Evolutionary conservation across 352 stramenopile species (phyloP).

Genomic region (Pythium insidiosum): DNA sequence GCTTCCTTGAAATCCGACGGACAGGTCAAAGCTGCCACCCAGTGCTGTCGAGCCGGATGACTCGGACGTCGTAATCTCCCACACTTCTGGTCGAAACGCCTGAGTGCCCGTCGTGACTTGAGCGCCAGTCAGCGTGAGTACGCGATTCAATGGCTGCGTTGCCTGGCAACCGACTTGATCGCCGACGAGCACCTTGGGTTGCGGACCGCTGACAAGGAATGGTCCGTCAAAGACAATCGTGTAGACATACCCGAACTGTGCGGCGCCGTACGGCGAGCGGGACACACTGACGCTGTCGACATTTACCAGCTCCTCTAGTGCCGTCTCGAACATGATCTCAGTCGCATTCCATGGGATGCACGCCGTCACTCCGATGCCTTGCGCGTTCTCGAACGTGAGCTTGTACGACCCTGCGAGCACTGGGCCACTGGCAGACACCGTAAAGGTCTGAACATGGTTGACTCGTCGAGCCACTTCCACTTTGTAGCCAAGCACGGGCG

Average conservation of each 20-base stretch:
- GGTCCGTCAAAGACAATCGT: constrained; percentile 56
- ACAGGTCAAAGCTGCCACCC: constrained; percentile 61
- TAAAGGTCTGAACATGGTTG: constrained; percentile 65
- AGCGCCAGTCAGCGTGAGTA: constrained; percentile 35
- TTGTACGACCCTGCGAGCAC: constrained; percentile 45
- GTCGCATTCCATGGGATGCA: constrained; percentile 73
- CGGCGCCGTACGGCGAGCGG: constrained; percentile 33
- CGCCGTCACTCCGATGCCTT: constrained; percentile 21
- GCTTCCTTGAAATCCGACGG: constrained; percentile 55
- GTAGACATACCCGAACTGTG: constrained; percentile 60
- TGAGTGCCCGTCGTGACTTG: constrained; percentile 29
- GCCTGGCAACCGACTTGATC: constrained; percentile 26
- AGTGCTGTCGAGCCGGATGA: constrained; percentile 21
- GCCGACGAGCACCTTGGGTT: constrained; percentile 42
- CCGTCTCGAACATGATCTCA: constrained; percentile 52
- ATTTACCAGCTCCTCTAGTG: constrained; percentile 55
- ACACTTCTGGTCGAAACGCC: constrained; percentile 56
- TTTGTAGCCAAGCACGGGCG: constrained; percentile 69
- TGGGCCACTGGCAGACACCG: constrained; percentile 42
- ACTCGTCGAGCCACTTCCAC: constrained; percentile 66
- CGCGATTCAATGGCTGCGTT: constrained; percentile 32
- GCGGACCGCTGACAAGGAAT: constrained; percentile 46
- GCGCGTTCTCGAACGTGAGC: constrained; percentile 39
- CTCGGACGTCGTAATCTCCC: constrained; percentile 46
- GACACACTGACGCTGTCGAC: constrained; percentile 57